Base-by-base conservation (phyloP, 2,329 filamentous ascomycete genomes). In the Stagonosporopsis rhizophila region DNA sequence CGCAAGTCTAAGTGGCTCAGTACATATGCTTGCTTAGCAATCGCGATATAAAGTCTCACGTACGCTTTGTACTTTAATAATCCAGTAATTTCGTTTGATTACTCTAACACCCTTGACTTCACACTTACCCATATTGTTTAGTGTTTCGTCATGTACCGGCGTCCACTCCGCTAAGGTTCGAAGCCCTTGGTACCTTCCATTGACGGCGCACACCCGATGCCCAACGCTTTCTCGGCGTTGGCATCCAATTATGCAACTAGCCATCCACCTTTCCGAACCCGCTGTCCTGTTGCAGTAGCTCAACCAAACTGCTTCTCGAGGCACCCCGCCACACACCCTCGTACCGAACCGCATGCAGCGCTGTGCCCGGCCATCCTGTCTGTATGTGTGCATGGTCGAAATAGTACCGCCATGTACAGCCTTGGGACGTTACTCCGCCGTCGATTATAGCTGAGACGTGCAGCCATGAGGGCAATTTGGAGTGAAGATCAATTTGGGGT, bases 1-100 rank as follows among this genome's bases (percentile, higher is more conserved):
- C 38, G 42, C 42, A 46, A 42, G 34, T 52, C 35, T 25, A 44
- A 38, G 28, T 37, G 44, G 41, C 35, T 32, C 42, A 52, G 53
- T 56, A 56, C 47, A 56, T 56, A 56, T 56, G 53, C 53, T 42
- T 56, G 42, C 38, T 51, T 38, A 38, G 53, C 53, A 51, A 50
- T 37, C 40, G 46, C 47, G 38, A 56, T 44, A 44, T 52, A 56
- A 52, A 52, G 19, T 46, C 27, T 47, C 34, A 15, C 7, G 11
- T 39, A 19, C 28, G 41, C 17, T n/a, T 51, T 34, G 27, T 56
- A 51, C 28, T 42, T 17, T 53, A 53, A 53, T 47, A 47, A 22
- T 40, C 27, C 25, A 47, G 20, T 38, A 20, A 34, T 34, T 9
- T 4, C 44, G 14, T 44, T 32, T 25, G 27, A 20, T 42, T 9